Evolutionary conservation across 192 early-diverging fungal species (phyloP).

Genomic region (Coemansia sp.): DNA sequence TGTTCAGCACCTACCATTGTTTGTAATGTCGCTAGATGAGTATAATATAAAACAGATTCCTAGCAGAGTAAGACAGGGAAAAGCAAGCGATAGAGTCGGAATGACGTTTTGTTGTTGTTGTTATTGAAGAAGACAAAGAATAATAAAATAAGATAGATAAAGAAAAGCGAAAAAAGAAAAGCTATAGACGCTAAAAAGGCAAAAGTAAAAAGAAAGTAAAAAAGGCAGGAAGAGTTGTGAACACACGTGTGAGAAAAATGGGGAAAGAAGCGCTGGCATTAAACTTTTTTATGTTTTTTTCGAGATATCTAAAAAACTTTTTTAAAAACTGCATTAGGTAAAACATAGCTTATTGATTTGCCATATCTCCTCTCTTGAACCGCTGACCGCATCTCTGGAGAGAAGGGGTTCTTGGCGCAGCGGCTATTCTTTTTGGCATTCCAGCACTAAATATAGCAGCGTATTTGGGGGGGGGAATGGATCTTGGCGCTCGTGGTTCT

Average conservation of each 20-base stretch:
- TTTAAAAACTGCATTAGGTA: no score
- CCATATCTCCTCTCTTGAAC: no score
- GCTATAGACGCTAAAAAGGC: not conserved
- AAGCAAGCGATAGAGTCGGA: not conserved
- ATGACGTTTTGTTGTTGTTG: not conserved
- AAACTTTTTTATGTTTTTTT: not conserved
- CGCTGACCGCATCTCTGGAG: not conserved
- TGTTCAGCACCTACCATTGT: conserved; percentile 24
- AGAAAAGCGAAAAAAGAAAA: conserved; percentile 10
- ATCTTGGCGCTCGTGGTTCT: not conserved
- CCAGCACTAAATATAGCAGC: not conserved
- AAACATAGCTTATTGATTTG: no score
- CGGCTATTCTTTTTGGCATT: not conserved
- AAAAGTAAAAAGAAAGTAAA: conserved; percentile 1
- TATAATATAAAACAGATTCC: conserved; percentile 13
- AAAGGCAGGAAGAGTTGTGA: not conserved
- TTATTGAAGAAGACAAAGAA: not conserved
- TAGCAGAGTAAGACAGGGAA: not conserved
- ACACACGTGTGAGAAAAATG: not conserved
- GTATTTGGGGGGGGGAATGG: not conserved
- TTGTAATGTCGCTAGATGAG: conserved; percentile 14
- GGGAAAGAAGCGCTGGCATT: no score
- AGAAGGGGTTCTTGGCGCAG: not conserved
- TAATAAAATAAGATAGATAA: not conserved
- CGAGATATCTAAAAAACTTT: not conserved